Percentiles rank a stretch among this genome's conserved stretches.
Evolutionary conservation across 2,329 filamentous ascomycete species (phyloP).

Genomic region (Aureobasidium sp.): DNA sequence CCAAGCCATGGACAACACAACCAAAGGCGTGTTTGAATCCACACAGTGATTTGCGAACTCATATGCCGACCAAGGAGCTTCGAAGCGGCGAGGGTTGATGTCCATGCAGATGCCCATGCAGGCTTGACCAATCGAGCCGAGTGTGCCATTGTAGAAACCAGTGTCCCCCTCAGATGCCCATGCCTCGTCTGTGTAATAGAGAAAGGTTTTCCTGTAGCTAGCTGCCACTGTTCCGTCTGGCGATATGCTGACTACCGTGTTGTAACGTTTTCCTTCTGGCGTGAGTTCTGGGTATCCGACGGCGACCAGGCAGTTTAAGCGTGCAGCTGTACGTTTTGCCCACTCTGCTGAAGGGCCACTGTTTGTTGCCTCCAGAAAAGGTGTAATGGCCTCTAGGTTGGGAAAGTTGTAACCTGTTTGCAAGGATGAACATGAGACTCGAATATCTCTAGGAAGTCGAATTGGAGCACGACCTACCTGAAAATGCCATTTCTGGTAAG

Average conservation of each 20-base stretch:
- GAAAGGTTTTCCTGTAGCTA: constrained; percentile 56
- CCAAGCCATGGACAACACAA: constrained; percentile 73
- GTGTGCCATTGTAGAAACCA: constrained; percentile 29
- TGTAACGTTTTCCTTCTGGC: constrained; percentile 38
- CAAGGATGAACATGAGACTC: neutral
- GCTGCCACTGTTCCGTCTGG: constrained; percentile 44
- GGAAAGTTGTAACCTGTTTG: constrained; percentile 65
- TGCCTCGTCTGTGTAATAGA: constrained; percentile 59
- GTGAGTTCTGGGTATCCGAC: constrained; percentile 63
- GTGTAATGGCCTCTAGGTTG: constrained; percentile 56
- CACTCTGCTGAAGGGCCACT: constrained; percentile 61
- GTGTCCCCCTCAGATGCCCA: constrained; percentile 48
- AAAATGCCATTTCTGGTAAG: constrained; percentile 67
- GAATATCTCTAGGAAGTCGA: neutral
- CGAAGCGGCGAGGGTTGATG: constrained; percentile 55
- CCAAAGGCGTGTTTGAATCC: constrained; percentile 47
- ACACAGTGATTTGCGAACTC: constrained; percentile 53
- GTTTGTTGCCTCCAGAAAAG: constrained; percentile 58
- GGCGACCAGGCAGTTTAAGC: constrained; percentile 57
- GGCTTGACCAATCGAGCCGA: constrained; percentile 29
- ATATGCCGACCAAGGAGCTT: constrained; percentile 48
- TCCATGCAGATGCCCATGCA: constrained; percentile 47
- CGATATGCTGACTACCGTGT: constrained; percentile 50
- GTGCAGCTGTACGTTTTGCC: constrained; percentile 58
- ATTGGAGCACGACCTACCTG: constrained; percentile 38